Conservation (phyloP, 2,329 filamentous ascomycete species). For the Claviceps arundinis region DNA sequence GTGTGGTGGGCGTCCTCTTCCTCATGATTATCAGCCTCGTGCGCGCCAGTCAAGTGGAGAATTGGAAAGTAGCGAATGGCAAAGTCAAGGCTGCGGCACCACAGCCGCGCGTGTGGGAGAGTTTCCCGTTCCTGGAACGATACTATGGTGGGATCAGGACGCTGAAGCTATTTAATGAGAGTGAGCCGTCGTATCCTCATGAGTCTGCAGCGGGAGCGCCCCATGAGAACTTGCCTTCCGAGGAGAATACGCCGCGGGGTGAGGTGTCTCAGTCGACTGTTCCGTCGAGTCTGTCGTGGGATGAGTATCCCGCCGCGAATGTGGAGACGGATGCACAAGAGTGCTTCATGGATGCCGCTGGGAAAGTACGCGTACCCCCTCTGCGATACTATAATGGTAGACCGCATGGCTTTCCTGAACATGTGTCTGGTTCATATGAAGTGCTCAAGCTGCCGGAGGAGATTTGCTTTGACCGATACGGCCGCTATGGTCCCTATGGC, state of each 20-base stretch:
- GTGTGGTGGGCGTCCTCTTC: constrained; percentile 53
- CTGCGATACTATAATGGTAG: constrained; percentile 66
- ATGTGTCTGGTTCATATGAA: constrained; percentile 77
- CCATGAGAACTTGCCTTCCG: constrained; percentile 1
- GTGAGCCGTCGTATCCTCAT: constrained; percentile 72
- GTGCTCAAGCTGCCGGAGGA: constrained; percentile 66
- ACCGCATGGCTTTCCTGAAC: constrained; percentile 71
- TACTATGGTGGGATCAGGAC: constrained; percentile 82
- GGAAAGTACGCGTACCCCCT: constrained; percentile 52
- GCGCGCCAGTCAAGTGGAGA: constrained; percentile 58
- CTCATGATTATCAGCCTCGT: constrained; percentile 67
- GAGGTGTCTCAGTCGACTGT: constrained; percentile 4
- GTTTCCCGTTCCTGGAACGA: constrained; percentile 69
- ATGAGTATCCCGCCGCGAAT: constrained; percentile 19
- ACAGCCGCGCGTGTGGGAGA: constrained; percentile 65
- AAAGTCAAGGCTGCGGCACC: constrained; percentile 30
- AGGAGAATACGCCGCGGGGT: constrained; percentile 8
- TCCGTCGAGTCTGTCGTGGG: constrained; percentile 19
- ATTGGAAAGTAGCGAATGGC: constrained; percentile 46
- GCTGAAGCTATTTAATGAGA: constrained; percentile 51
- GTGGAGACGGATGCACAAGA: constrained; percentile 45
- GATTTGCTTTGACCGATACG: constrained; percentile 87
- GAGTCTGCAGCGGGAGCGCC: constrained; percentile 27
- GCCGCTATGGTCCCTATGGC: constrained; percentile 78
- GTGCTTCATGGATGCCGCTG: constrained; percentile 64